These are phyloP conservation scores for Pseudodiploospora longispora DNA, from an alignment of 2,329 filamentous ascomycete species.

Conservation along the genomic window DNA sequence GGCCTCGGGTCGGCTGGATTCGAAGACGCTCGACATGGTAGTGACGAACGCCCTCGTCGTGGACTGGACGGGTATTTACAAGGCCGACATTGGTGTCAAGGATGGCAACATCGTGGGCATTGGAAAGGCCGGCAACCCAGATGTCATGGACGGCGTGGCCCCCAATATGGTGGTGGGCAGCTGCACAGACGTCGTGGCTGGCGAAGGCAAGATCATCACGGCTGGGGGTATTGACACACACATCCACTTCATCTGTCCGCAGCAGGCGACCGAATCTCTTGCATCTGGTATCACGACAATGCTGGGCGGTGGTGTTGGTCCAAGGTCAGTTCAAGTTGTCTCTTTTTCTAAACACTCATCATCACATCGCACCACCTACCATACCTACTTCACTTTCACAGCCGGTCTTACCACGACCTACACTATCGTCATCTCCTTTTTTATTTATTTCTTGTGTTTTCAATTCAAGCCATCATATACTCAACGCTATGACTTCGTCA, in stretches of 20 bases:
- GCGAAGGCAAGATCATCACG: constrained; percentile 83
- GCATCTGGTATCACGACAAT: constrained; percentile 84
- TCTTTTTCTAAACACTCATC: not conserved
- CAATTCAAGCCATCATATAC: not conserved
- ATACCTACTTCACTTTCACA: no score
- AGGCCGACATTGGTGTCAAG: constrained; percentile 93
- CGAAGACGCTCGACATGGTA: constrained; percentile 71
- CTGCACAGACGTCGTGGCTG: constrained; percentile 86
- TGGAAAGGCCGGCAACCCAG: constrained; percentile 94
- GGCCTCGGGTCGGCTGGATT: constrained; percentile 65
- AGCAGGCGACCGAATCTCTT: constrained; percentile 78
- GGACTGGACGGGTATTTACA: constrained; percentile 89
- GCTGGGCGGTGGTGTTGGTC: constrained; percentile 84
- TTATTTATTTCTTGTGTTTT: not conserved
- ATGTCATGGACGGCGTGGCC: constrained; percentile 85
- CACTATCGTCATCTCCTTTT: not conserved
- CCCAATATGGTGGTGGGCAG: constrained; percentile 73
- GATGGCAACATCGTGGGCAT: constrained; percentile 78
- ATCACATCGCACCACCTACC: no score
- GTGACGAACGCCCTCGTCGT: constrained; percentile 85
- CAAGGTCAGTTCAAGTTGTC: constrained; percentile 47
- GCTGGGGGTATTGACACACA: constrained; percentile 85
- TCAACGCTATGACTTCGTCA: not conserved
- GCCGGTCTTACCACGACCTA: no score
- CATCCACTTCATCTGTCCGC: constrained; percentile 91